A percentile compares a stretch with the other conserved stretches of the same genome.
phyloP scores from a whole-genome alignment of 2,329 filamentous ascomycete genomes.

The Samsoniella hepiali region DNA sequence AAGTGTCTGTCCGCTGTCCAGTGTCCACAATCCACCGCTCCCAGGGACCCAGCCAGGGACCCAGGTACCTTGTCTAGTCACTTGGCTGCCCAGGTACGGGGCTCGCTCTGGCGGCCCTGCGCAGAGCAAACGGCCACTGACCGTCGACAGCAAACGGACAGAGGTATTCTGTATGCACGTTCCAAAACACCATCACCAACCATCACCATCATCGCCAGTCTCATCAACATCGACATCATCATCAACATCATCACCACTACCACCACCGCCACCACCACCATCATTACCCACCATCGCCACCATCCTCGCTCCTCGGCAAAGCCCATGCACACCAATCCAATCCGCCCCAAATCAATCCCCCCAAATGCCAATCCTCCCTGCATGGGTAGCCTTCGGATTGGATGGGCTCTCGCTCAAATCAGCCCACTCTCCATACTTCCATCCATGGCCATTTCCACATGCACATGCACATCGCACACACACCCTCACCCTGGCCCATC shows the following conservation, averaged over 20 bases:
- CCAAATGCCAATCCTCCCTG: not conserved
- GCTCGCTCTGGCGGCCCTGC: not conserved
- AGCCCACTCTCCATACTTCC: conserved; percentile 18
- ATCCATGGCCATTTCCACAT: not conserved
- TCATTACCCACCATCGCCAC: not conserved
- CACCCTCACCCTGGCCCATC: conserved; percentile 14
- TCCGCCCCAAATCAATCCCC: not conserved
- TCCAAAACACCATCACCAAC: not conserved
- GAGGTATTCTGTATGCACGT: not conserved
- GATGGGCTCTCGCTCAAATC: conserved; percentile 12
- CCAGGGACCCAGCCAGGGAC: not conserved
- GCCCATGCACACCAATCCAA: conserved; percentile 10
- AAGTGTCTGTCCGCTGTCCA: not conserved
- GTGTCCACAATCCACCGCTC: not conserved
- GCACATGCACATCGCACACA: conserved; percentile 14
- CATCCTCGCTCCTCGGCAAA: conserved; percentile 14
- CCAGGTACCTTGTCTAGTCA: not conserved
- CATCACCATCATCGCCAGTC: not conserved
- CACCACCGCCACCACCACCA: not conserved
- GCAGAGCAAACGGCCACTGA: conserved; percentile 6
- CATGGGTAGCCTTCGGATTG: conserved; percentile 12
- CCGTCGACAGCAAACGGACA: not conserved
- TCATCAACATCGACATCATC: not conserved
- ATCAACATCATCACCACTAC: not conserved
- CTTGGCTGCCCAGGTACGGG: not conserved